Evolutionary conservation across 305 asterid species (phyloP), one percentile per base, ranked within the genome.

Genomic region (Plantago lanceolata): DNA sequence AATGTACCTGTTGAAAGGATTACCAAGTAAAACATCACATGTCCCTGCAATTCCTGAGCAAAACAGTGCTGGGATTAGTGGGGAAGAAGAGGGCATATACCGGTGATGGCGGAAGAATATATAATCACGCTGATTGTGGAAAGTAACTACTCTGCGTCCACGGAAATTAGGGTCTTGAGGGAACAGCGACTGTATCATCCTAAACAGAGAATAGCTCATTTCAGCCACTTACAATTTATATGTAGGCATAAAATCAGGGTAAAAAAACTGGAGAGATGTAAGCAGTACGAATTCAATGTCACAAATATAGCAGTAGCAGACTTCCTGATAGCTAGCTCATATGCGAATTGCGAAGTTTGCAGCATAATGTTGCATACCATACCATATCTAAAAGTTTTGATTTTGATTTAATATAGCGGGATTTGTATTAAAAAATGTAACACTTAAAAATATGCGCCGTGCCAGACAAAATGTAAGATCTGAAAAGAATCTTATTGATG

Each of bases 91-190:
- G 47, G 52, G 35, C 56, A 63, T 73, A 68, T 24, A 90, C 95
- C 98, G 91, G 63, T 87, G 96, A 80, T 89, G 97, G 49, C 96
- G 97, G 84, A 92, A 89, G 73, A 92, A 92, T 69, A 92, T 79
- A 68, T 85, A 92, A 69, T 89, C 98, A 61, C 98, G 96, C 65
- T 92, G 98, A 74, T 92, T 89, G 82, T 89, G 97, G 58, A 92
- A 92, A 21, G 96, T 89, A 68, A 85, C 96, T 64, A 87, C 97
- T 80, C 97, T 77, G 68, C 96, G 90, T 44, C 98, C 98, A 52
- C 74, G 84, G 59, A 89, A 89, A 62, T 92, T 64, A 19, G 98
- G 98, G 73, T 80, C 84, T 89, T 92, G 98, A 13, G 95, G 95
- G 64, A 92, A 92, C 57, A 92, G 82, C 4, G 98, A 84, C 71